Conservation (phyloP, 1,284 basidiomycete genomes). For the Paramarasmius palmivorus region DNA sequence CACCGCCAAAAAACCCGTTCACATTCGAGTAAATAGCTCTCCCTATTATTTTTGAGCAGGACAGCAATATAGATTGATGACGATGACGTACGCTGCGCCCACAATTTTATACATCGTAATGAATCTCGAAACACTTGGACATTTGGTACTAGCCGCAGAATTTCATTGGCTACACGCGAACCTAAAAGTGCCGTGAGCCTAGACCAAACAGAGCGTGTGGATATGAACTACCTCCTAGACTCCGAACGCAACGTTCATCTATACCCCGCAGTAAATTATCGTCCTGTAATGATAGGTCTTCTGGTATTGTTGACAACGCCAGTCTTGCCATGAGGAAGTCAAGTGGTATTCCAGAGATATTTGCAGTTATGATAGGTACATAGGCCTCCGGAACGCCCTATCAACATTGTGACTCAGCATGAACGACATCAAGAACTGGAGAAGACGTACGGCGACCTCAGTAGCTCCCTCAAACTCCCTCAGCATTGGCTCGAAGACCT, state of each 20-base stretch:
- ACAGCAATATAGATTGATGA: conserved; percentile 7
- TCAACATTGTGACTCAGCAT: conserved; percentile 15
- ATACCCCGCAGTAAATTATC: conserved; percentile 91
- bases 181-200: conserved; percentile 46
- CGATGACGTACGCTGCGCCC: conserved; percentile 84
- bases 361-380: conserved; percentile 93
- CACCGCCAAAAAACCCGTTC: conserved; percentile 96
- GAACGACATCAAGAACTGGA: conserved; percentile 8
- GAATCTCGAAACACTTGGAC: conserved; percentile 94
- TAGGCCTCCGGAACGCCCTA: conserved; percentile 95
- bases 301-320: conserved; percentile 83
- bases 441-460: conserved; percentile 81
- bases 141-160: conserved; percentile 93
- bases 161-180: conserved; percentile 95
- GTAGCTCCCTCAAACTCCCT: conserved; percentile 83
- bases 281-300: conserved; percentile 88
- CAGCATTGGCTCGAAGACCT: conserved; percentile 89
- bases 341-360: conserved; percentile 90
- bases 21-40: conserved; percentile 98
- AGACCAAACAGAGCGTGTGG: conserved; percentile 6
- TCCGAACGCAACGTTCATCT: conserved; percentile 93
- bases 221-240: conserved; percentile 77
- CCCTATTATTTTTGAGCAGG: conserved; percentile 43
- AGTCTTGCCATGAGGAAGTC: conserved; percentile 94
- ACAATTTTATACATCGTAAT: conserved; percentile 94